Percentiles rank a stretch among this genome's conserved stretches.
Conservation (phyloP, 164 flowering plant species). For the Protea cynaroides region DNA sequence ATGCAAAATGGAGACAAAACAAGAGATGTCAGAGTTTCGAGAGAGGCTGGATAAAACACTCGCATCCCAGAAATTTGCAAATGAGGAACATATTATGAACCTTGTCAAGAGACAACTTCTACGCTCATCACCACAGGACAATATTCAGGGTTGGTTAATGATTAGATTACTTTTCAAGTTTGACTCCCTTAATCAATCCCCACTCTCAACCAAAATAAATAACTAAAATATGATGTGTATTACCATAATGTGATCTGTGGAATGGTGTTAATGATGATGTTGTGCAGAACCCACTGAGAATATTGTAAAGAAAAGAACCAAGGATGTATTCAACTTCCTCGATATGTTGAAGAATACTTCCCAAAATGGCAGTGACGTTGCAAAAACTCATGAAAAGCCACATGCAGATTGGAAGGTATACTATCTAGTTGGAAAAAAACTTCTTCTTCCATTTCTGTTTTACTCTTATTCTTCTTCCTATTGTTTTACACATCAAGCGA, state of each 20-base stretch:
- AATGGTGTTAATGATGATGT: not conserved
- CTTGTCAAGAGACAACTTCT: slow-evolving; percentile 61
- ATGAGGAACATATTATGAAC: slow-evolving; percentile 37
- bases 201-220: not conserved
- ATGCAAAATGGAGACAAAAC: slow-evolving; percentile 47
- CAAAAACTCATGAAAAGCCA: slow-evolving; percentile 23
- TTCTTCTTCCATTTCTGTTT: no score
- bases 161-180: not conserved
- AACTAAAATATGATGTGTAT: not conserved
- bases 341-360: slow-evolving; percentile 71
- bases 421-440: slow-evolving; percentile 2
- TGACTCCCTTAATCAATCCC: not conserved
- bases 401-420: slow-evolving; percentile 75
- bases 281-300: slow-evolving; percentile 34
- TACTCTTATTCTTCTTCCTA: no score
- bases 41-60: slow-evolving; percentile 68
- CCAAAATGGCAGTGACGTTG: slow-evolving; percentile 15
- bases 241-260: not conserved
- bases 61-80: slow-evolving; percentile 47
- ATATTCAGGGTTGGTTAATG: slow-evolving; percentile 34
- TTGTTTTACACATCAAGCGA: no score
- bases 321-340: slow-evolving; percentile 46
- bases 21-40: slow-evolving; percentile 46
- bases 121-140: slow-evolving; percentile 27
- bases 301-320: slow-evolving; percentile 34